Conservation (phyloP, 2,329 filamentous ascomycete genomes). For the Neofusicoccum ribis region DNA sequence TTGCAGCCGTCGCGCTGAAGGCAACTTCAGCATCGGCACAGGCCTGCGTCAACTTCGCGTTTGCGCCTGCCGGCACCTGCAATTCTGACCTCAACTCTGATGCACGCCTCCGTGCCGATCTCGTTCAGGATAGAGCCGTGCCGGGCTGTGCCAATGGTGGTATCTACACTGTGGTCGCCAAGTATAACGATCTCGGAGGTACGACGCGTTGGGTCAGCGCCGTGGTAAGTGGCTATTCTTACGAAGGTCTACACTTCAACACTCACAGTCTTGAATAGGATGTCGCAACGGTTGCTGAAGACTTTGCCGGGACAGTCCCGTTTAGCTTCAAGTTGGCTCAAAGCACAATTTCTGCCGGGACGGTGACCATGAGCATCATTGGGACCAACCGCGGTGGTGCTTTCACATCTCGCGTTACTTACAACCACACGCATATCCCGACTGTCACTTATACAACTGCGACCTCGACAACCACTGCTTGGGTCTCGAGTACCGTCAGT, state of each 20-base stretch:
- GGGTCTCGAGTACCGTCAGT: conserved; percentile 3
- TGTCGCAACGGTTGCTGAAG: conserved; percentile 6
- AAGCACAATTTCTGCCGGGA: conserved; percentile 13
- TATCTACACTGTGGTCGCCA: conserved; percentile 3
- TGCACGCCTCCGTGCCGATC: conserved; percentile 3
- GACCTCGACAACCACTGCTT: not conserved
- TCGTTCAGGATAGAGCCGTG: not conserved
- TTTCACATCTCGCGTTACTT: conserved; percentile 12
- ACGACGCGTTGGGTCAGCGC: conserved; percentile 12
- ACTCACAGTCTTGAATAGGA: not conserved
- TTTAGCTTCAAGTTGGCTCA: conserved; percentile 19
- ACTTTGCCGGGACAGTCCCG: conserved; percentile 11
- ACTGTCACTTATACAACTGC: conserved; percentile 11
- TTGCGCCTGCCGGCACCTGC: conserved; percentile 14
- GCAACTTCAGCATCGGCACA: not conserved
- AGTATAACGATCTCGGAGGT: conserved; percentile 1
- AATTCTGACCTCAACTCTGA: conserved; percentile 12
- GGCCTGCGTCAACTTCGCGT: conserved; percentile 17
- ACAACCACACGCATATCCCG: not conserved
- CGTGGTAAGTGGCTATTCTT: not conserved
- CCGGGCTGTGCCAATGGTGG: not conserved
- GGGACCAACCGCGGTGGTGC: conserved; percentile 6
- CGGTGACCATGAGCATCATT: conserved; percentile 5
- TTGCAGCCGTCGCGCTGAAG: not conserved
- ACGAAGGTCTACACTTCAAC: too few relatives aligned